Percentiles rank a stretch among this genome's conserved stretches.
Conservation (phyloP, 139 green algal species). For the Marvania coccoides region DNA sequence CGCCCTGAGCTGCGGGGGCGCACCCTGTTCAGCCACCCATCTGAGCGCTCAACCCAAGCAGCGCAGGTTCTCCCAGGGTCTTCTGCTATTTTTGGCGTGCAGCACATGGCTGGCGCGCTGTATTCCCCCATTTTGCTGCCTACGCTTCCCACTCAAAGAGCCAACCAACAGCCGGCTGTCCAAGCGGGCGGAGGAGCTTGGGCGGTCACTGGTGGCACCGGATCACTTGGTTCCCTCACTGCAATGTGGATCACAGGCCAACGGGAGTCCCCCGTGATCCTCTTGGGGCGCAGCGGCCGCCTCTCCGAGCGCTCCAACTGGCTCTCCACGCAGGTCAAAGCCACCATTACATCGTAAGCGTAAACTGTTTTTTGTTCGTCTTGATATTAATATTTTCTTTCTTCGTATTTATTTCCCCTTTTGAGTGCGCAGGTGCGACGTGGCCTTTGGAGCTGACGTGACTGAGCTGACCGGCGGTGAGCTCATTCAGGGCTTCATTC, state of each 20-base stretch:
- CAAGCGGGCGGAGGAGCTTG: too few relatives aligned
- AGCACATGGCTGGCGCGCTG: background rate
- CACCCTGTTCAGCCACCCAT: background rate
- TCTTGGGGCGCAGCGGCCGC: constrained; percentile 16
- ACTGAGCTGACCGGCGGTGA: background rate
- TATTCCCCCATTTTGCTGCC: background rate
- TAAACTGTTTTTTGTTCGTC: too few relatives aligned
- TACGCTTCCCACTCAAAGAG: too few relatives aligned
- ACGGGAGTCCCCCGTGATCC: background rate
- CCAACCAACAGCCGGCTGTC: too few relatives aligned
- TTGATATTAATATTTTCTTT: too few relatives aligned
- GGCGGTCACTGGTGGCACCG: constrained; percentile 15
- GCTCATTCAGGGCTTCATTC: constrained; percentile 25
- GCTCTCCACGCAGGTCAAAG: too few relatives aligned
- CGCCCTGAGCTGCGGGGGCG: background rate
- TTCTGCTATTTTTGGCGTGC: background rate
- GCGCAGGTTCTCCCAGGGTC: background rate
- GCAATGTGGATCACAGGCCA: constrained; percentile 11
- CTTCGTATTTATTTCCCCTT: background rate
- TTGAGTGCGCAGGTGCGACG: constrained; percentile 14
- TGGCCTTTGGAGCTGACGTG: constrained; percentile 1
- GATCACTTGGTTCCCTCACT: constrained; percentile 7
- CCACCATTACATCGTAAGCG: too few relatives aligned
- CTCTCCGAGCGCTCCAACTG: background rate
- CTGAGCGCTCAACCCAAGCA: too few relatives aligned